Evolutionary conservation across 495 filamentous ascomycete genomes (phyloP).

Genomic region (Podospora sp.): DNA sequence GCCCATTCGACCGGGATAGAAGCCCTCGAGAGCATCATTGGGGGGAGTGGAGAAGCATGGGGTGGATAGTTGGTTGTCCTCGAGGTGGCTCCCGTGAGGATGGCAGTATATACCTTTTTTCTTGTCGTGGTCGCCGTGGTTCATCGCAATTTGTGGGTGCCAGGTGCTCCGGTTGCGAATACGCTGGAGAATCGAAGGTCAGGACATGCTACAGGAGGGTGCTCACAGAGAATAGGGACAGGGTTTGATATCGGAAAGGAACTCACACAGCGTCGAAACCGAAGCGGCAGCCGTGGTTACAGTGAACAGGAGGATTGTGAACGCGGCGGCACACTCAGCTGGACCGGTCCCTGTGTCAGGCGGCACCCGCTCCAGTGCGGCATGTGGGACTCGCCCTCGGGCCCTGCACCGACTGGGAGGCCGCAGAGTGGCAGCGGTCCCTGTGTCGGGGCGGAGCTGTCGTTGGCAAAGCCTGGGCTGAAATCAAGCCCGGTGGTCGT

Average conservation of each 20-base stretch:
- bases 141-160: neutral
- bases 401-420: slow-evolving; percentile 47
- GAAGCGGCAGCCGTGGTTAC: neutral
- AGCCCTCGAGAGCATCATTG: neutral
- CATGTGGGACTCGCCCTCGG: slow-evolving; percentile 37
- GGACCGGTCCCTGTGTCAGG: slow-evolving; percentile 1
- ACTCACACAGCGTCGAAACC: neutral
- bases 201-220: neutral
- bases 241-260: neutral
- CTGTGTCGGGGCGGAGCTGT: neutral
- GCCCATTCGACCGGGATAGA: neutral
- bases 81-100: neutral
- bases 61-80: neutral
- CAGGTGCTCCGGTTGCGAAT: neutral
- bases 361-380: slow-evolving; percentile 28
- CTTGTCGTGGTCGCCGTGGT: neutral
- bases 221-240: neutral
- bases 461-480: neutral
- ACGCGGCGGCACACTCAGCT: neutral
- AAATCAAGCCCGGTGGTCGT: slow-evolving; percentile 9
- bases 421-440: slow-evolving; percentile 25
- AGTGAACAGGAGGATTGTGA: neutral
- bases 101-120: neutral
- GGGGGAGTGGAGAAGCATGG: neutral
- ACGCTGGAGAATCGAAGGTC: neutral